A percentile compares a stretch with the other conserved stretches of the same genome.
Conservation (phyloP, 768 basidiomycete genomes). For the Crucibulum laeve region DNA sequence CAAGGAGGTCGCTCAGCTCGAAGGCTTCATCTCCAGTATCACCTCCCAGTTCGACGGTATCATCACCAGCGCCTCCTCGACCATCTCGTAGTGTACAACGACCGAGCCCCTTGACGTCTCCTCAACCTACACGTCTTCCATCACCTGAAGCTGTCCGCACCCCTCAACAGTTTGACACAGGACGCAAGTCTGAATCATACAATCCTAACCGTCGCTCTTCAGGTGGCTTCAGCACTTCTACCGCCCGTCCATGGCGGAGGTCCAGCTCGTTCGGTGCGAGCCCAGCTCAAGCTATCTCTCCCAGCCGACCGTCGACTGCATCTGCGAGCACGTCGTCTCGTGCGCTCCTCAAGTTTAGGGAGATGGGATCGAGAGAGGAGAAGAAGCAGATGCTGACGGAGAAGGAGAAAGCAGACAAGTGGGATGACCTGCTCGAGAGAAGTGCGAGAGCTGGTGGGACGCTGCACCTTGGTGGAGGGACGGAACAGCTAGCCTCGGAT, state of each 20-base stretch:
- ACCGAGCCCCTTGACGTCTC: conserved; percentile 21
- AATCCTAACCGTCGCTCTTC: conserved; percentile 15
- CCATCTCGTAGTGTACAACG: conserved; percentile 3
- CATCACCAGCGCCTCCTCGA: conserved; percentile 2
- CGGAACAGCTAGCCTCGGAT: conserved; percentile 3
- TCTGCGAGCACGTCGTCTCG: conserved; percentile 8
- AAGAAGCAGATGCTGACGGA: conserved; percentile 46
- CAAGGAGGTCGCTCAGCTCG: conserved; percentile 10
- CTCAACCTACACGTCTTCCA: conserved; percentile 16
- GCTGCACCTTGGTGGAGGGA: conserved; percentile 47
- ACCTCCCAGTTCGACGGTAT: conserved; percentile 3
- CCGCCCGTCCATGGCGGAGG: conserved; percentile 11
- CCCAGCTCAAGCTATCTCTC: background rate
- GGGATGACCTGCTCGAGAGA: conserved; percentile 63
- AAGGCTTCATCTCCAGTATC: conserved; percentile 4
- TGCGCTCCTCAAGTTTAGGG: conserved; percentile 40
- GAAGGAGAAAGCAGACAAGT: conserved; percentile 66
- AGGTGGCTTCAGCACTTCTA: conserved; percentile 15
- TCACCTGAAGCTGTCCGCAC: background rate
- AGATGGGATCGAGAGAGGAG: conserved; percentile 26
- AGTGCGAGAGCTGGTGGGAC: conserved; percentile 75
- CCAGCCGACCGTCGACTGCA: background rate
- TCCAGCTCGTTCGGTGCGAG: conserved; percentile 15
- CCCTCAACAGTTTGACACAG: background rate
- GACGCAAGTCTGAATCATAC: conserved; percentile 6